Conservation (phyloP, 2,329 filamentous ascomycete species). For the Fusarium sp. region DNA sequence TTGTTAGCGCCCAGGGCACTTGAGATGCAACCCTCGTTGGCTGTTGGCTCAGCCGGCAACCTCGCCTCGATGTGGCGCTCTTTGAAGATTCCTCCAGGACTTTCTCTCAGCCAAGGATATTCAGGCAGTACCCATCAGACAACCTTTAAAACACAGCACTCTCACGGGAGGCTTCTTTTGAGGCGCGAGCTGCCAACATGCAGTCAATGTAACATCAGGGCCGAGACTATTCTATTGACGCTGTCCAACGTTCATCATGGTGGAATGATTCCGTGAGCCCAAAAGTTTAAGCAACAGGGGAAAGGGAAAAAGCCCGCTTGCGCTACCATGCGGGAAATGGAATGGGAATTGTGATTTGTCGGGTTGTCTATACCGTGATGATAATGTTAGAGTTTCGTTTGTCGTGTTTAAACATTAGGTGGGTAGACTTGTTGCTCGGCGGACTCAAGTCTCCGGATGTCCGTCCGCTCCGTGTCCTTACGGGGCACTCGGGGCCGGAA, state of each 20-base stretch:
- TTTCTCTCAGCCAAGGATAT: background rate
- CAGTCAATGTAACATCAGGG: conserved; percentile 15
- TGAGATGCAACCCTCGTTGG: conserved; percentile 18
- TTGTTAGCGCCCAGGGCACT: conserved; percentile 37
- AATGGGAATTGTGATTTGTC: conserved; percentile 31
- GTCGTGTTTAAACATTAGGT: background rate
- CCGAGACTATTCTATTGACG: conserved; percentile 23
- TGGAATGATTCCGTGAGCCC: conserved; percentile 3
- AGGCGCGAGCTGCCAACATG: conserved; percentile 5
- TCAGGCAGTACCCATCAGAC: background rate
- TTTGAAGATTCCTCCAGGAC: conserved; percentile 23
- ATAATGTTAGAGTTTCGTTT: conserved; percentile 3
- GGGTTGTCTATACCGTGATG: background rate
- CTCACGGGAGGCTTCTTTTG: conserved; percentile 1
- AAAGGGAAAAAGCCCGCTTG: conserved; percentile 16
- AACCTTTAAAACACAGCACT: background rate
- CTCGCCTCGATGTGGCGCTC: conserved; percentile 24
- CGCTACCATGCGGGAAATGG: conserved; percentile 26
- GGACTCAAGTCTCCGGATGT: conserved; percentile 24
- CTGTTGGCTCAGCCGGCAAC: conserved; percentile 26
- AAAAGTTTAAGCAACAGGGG: conserved; percentile 16
- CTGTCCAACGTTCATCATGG: conserved; percentile 12
- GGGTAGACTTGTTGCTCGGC: conserved; percentile 2
- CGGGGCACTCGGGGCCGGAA: conserved; percentile 17
- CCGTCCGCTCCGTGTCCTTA: conserved; percentile 14